These are phyloP conservation scores for Suillus variegatus DNA, from an alignment of 768 basidiomycete genomes.

Conservation along the genomic window DNA sequence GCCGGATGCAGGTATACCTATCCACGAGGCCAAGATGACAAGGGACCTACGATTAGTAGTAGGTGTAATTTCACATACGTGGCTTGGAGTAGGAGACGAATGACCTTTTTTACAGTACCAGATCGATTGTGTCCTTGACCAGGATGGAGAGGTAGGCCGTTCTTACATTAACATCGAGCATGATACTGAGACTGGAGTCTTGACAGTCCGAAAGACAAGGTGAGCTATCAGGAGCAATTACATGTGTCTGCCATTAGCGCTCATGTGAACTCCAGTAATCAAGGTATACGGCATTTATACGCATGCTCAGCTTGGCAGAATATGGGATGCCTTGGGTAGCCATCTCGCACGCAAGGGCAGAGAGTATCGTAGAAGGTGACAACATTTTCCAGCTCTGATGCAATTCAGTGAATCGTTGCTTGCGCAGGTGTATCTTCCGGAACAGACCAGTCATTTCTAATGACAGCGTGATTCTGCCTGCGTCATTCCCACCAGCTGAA, in stretches of 20 bases:
- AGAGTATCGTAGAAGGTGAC: conserved; percentile 55
- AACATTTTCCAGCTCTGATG: neutral
- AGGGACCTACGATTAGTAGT: conserved; percentile 52
- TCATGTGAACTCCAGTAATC: conserved; percentile 34
- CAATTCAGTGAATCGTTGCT: neutral
- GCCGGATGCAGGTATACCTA: conserved; percentile 46
- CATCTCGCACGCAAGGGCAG: conserved; percentile 46
- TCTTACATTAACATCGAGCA: neutral
- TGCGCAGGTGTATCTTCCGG: conserved; percentile 47
- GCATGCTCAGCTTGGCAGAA: conserved; percentile 45
- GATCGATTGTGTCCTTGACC: conserved; percentile 46
- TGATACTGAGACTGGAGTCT: neutral
- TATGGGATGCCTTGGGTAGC: conserved; percentile 48
- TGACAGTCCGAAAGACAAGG: conserved; percentile 42
- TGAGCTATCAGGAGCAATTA: conserved; percentile 10
- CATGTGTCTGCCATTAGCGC: neutral
- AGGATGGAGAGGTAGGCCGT: conserved; percentile 31
- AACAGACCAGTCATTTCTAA: conserved; percentile 34
- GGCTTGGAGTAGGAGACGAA: neutral
- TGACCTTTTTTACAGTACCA: conserved; percentile 41
- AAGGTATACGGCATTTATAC: conserved; percentile 53
- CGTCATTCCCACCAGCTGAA: conserved; percentile 48
- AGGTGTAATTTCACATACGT: conserved; percentile 16
- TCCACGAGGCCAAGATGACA: conserved; percentile 72
- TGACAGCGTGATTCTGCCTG: conserved; percentile 49